These are phyloP conservation scores for Aspergillus sp. DNA, from an alignment of 2,329 filamentous ascomycete species.

Conservation along the genomic window DNA sequence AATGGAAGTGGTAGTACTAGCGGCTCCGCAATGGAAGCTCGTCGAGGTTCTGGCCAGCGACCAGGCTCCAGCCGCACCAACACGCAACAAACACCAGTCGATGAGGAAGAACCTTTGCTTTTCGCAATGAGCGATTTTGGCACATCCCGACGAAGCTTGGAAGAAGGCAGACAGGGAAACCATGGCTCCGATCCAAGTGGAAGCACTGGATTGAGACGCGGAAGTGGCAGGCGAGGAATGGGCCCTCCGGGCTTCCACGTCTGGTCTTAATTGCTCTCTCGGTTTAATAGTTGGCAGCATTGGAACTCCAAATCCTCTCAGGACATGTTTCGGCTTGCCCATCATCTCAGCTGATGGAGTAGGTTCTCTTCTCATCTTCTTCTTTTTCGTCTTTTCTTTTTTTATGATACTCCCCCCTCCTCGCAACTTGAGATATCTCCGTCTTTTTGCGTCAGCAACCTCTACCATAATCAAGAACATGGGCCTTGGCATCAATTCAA, in stretches of 20 bases:
- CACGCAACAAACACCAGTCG: conserved; percentile 22
- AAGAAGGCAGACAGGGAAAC: conserved; percentile 32
- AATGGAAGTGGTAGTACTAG: conserved; percentile 37
- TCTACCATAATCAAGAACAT: too few relatives aligned
- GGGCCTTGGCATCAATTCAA: too few relatives aligned
- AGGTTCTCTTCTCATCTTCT: neutral
- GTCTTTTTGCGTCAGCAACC: neutral
- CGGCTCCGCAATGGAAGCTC: conserved; percentile 28
- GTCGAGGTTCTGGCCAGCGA: conserved; percentile 29
- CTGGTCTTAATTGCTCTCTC: conserved; percentile 20
- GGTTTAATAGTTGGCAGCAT: too few relatives aligned
- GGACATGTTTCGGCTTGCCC: too few relatives aligned
- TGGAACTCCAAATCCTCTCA: too few relatives aligned
- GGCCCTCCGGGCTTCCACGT: conserved; percentile 27
- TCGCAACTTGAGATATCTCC: neutral
- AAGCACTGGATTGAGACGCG: conserved; percentile 23
- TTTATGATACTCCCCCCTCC: neutral
- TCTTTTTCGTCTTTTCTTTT: neutral
- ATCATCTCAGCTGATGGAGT: too few relatives aligned
- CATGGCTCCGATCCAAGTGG: conserved; percentile 24
- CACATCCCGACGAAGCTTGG: conserved; percentile 35
- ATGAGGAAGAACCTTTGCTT: conserved; percentile 40
- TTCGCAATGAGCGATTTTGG: conserved; percentile 44
- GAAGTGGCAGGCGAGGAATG: conserved; percentile 28
- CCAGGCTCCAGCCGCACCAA: conserved; percentile 27